A percentile compares a stretch with the other conserved stretches of the same genome.
phyloP scores from a whole-genome alignment of 2,329 filamentous ascomycete genomes.

The Cladophialophora bantiana region DNA sequence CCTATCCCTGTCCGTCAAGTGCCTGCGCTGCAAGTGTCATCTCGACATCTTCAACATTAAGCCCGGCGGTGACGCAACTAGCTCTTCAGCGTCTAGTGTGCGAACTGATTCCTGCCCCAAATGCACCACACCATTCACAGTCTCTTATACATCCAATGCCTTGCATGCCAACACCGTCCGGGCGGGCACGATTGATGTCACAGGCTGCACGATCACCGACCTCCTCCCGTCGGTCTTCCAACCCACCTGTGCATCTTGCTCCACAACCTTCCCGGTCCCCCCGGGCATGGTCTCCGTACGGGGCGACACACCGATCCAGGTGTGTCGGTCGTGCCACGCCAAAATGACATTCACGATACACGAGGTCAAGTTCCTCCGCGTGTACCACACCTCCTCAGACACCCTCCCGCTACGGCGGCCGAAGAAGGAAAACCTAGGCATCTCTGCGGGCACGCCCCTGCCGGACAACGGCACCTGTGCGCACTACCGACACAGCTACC shows the following conservation, averaged over 20 bases:
- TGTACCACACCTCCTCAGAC: slow-evolving; percentile 54
- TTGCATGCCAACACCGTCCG: slow-evolving; percentile 76
- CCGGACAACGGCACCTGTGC: slow-evolving; percentile 60
- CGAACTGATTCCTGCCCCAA: slow-evolving; percentile 60
- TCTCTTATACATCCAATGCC: slow-evolving; percentile 68
- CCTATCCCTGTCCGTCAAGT: slow-evolving; percentile 76
- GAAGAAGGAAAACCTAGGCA: slow-evolving; percentile 60
- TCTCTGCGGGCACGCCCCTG: slow-evolving; percentile 61
- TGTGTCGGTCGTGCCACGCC: slow-evolving; percentile 79
- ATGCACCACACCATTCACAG: slow-evolving; percentile 52
- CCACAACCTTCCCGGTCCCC: slow-evolving; percentile 66
- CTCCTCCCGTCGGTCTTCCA: slow-evolving; percentile 80
- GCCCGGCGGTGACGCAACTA: slow-evolving; percentile 52
- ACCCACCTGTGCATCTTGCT: slow-evolving; percentile 79
- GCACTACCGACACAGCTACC: slow-evolving; percentile 63
- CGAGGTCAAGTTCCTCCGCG: slow-evolving; percentile 77
- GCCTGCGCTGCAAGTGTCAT: slow-evolving; percentile 76
- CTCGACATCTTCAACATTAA: slow-evolving; percentile 74
- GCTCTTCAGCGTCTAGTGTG: slow-evolving; percentile 27
- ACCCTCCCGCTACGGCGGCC: slow-evolving; percentile 38
- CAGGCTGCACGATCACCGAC: slow-evolving; percentile 76
- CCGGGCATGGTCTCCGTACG: slow-evolving; percentile 73
- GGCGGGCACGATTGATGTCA: slow-evolving; percentile 78
- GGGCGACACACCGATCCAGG: slow-evolving; percentile 74
- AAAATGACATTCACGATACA: slow-evolving; percentile 82